Percentiles rank a stretch among this genome's conserved stretches.
These are phyloP conservation scores for Gloeophyllum trabeum DNA, from an alignment of 768 basidiomycete species.

Conservation along the genomic window DNA sequence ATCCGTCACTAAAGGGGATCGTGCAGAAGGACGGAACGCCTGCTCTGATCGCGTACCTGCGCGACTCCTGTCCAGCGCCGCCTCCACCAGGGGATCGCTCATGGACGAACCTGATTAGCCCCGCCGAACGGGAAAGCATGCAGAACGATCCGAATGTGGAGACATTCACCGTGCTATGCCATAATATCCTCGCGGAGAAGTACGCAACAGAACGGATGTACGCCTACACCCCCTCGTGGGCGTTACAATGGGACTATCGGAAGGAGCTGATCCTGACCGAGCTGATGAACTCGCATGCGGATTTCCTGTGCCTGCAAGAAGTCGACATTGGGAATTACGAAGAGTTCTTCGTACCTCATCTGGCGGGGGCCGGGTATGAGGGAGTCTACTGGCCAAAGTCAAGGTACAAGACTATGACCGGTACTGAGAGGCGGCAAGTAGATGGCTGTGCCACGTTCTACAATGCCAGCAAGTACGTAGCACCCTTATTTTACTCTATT, in stretches of 20 bases:
- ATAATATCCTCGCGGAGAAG: constrained; percentile 91
- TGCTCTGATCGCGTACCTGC: constrained; percentile 80
- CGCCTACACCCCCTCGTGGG: constrained; percentile 96
- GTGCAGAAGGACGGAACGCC: constrained; percentile 94
- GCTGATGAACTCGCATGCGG: constrained; percentile 68
- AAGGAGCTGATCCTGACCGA: constrained; percentile 83
- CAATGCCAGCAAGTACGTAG: constrained; percentile 73
- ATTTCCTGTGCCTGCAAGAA: constrained; percentile 93
- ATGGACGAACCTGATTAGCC: constrained; percentile 57
- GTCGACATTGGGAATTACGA: constrained; percentile 89
- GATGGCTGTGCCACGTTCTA: constrained; percentile 98
- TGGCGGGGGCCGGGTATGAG: constrained; percentile 72
- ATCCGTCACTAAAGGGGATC: constrained; percentile 60
- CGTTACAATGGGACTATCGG: constrained; percentile 89
- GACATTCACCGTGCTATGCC: constrained; percentile 72
- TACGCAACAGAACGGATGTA: constrained; percentile 84
- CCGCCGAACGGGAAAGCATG: constrained; percentile 46
- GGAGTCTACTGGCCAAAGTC: constrained; percentile 90
- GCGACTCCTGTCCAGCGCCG: constrained; percentile 84
- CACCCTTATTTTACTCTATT: too few species aligned
- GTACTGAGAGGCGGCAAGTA: constrained; percentile 74
- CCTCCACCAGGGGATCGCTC: constrained; percentile 68
- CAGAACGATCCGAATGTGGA: constrained; percentile 59
- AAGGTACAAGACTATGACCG: constrained; percentile 86
- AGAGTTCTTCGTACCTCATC: constrained; percentile 73